Conservation (phyloP, 176 grass and related monocot genomes). For the Juncus inflexus region DNA sequence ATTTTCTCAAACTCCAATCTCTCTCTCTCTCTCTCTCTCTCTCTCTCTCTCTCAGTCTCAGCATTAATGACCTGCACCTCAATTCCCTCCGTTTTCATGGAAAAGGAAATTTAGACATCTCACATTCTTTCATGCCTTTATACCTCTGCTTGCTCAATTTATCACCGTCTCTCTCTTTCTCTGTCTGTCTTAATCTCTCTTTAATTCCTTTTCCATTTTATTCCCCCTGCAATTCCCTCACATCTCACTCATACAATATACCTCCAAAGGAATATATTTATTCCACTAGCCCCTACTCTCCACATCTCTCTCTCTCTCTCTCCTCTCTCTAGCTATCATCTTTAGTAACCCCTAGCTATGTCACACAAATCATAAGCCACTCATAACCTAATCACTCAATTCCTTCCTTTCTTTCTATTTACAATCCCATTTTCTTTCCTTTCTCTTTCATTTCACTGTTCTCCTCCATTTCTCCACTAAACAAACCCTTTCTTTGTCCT, state of each 20-base stretch:
- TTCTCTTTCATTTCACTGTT: slow-evolving; percentile 23
- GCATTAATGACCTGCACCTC: slow-evolving; percentile 25
- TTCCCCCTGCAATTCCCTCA: slow-evolving; percentile 28
- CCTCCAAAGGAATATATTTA: slow-evolving; percentile 26
- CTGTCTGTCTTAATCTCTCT: slow-evolving; percentile 16
- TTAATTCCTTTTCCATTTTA: slow-evolving; percentile 26
- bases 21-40: slow-evolving; percentile 7
- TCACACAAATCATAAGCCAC: slow-evolving; percentile 62
- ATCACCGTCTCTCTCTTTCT: background rate
- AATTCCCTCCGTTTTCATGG: slow-evolving; percentile 29
- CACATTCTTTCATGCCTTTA: slow-evolving; percentile 34
- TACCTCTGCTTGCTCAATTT: slow-evolving; percentile 28
- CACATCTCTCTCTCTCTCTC: background rate
- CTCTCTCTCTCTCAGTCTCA: background rate
- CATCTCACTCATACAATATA: slow-evolving; percentile 25
- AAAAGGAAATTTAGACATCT: slow-evolving; percentile 28
- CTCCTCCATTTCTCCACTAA: slow-evolving; percentile 34
- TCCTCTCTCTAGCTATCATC: slow-evolving; percentile 5
- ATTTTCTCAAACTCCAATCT: slow-evolving; percentile 22
- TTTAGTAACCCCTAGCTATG: slow-evolving; percentile 24
- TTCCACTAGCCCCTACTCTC: slow-evolving; percentile 28
- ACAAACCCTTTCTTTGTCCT: slow-evolving; percentile 26
- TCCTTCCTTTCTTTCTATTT: slow-evolving; percentile 20
- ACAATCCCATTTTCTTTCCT: slow-evolving; percentile 17
- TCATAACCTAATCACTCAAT: slow-evolving; percentile 82